Conservation (phyloP, 1,139 yeast genomes). For the Pichia sp. region DNA sequence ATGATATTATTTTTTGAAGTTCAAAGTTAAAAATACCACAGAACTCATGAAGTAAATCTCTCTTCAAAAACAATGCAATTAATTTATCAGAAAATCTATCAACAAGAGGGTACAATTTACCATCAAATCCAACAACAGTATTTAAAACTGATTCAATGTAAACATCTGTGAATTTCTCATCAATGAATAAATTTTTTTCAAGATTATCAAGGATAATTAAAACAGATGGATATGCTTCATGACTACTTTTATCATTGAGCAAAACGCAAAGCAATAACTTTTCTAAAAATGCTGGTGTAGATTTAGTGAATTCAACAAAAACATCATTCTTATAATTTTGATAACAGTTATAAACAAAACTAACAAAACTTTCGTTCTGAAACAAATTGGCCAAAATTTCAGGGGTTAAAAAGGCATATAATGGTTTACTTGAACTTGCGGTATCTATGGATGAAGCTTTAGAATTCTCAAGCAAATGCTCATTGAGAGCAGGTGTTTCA, state of each 20-base stretch:
- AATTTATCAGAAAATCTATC: neutral
- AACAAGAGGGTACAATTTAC: neutral
- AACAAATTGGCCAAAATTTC: conserved; percentile 31
- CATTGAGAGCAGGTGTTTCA: conserved; percentile 27
- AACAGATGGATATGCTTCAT: neutral
- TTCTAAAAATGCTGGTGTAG: conserved; percentile 16
- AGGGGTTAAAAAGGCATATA: conserved; percentile 31
- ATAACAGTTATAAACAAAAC: conserved; percentile 27
- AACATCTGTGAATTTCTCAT: conserved; percentile 2
- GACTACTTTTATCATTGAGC: neutral
- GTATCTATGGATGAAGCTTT: conserved; percentile 11
- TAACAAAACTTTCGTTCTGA: conserved; percentile 14
- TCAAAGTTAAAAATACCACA: neutral
- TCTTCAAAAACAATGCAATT: neutral
- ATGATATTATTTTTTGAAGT: conserved; percentile 1
- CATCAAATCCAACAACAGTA: neutral
- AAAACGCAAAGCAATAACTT: conserved; percentile 9
- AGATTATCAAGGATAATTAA: conserved; percentile 16
- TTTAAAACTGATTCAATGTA: neutral
- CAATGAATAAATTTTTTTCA: conserved; percentile 17
- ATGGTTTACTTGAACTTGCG: conserved; percentile 8
- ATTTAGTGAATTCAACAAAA: conserved; percentile 19
- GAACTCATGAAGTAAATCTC: neutral
- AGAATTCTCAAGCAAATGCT: conserved; percentile 29
- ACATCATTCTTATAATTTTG: conserved; percentile 23